Base-by-base conservation (phyloP, 2,329 filamentous ascomycete genomes). In the Ophiostoma novo-ulmi region DNA sequence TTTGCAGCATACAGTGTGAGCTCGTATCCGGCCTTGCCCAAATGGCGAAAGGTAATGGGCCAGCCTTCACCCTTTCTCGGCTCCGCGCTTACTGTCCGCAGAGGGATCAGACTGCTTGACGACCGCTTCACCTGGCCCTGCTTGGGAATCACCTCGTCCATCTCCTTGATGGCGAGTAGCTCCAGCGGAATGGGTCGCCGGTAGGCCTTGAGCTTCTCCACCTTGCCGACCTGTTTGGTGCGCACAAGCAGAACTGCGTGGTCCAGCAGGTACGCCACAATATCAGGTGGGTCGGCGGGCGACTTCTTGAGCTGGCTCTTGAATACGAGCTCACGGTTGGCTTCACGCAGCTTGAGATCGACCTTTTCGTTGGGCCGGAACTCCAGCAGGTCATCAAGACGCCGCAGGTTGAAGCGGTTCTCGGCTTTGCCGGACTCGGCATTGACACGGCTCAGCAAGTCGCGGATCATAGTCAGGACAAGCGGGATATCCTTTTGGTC, bases 11-110 rank as follows among this genome's bases (percentile, higher is more conserved):
- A 98, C 5, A 99, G 85, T 3, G 94, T 95, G 76, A 93, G 83
- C 78, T 97, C 94, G 78, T 97, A 99, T 41, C 94, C 95, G 70
- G 93, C 94, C 80, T 97, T 97, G 67, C 95, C 95, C 72, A 99
- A 85, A 83, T 97, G 93, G 75, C 92, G 90, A 84, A 99, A 99
- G 1, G 94, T 98, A 73, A 99, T 96, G 0, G 95, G 95, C 81
- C 92, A 96, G 66, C 92, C 93, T 75, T 97, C 92, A 63, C 82
- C 80, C 75, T 86, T 87, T 78, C 86, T 88, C 74, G 90, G 86
- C 65, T 85, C 83, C 2, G 79, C 77, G 55, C 80, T 79, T 68
- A 81, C 82, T 70, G 80, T 80, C 67, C 85, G 80, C 64, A 86
- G 81, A 69, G 83, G 81, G 48, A 86, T 84, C 64, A 96, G 87